Evolutionary conservation across 2,329 filamentous ascomycete genomes (phyloP), one percentile per base, ranked within the genome.

Genomic region (Curvularia spicifera): DNA sequence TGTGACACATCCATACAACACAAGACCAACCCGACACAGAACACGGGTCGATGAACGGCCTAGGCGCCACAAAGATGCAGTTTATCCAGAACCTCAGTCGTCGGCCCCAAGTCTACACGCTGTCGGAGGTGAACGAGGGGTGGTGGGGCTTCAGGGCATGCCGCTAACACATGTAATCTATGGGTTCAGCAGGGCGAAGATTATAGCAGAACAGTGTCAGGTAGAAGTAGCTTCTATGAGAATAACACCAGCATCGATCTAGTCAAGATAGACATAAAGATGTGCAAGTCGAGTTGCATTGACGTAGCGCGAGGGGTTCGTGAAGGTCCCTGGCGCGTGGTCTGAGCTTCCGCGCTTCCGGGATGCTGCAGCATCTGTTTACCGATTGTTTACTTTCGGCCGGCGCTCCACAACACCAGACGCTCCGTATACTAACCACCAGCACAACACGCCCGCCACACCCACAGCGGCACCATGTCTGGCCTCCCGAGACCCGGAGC

Each of bases 401-500:
- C 57, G 59, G 56, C 35, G 46, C 51, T 37, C 35, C 35, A 47
- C 59, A 61, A 51, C 59, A 59, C 52, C 52, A 53, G 20, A 51
- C 57, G 47, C 28, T 35, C 40, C 45, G 29, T 31, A 56, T 49
- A 56, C 58, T 59, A 62, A 61, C 58, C 47, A 59, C 29, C 65
- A 63, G 61, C 54, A 67, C 59, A 53, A 48, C 55, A 53, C 65
- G 39, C 61, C 28, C 60, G 52, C 60, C 53, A 61, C 60, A 65
- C 46, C 59, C 57, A 61, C 35, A 57, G 35, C 31, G 59, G 39
- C 58, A 60, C 43, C 52, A 87, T 87, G 85, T 82, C 82, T 74
- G 83, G 82, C 74, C 77, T 83, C 60, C 79, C 81, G 64, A 80
- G 84, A 73, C 79, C 83, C 74, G 76, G 80, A 57, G 76, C 79